Evolutionary conservation across 306 rosid species (phyloP), one percentile per base, ranked within the genome.

Genomic region (Trichosanthes truncata): DNA sequence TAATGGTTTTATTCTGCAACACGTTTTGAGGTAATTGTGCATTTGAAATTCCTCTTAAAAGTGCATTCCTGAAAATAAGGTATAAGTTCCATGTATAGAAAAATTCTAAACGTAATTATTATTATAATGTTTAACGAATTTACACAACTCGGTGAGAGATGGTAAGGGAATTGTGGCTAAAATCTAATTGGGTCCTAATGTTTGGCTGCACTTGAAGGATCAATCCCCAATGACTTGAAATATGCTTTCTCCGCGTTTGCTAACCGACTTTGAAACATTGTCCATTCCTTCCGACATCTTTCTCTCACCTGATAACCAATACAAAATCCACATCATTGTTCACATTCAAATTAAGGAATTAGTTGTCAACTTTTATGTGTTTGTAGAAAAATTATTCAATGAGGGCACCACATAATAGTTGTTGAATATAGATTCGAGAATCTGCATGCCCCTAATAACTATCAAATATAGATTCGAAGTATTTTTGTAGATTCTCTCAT

Each of bases 251-350:
- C 99, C 38, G 99, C 97, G 61, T 74, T 89, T n/a, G 94, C 77
- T 62, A 96, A 38, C 41, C 99, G 90, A 85, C 84, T 85, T 80
- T 86, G 97, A 77, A 95, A 95, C 91, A 95, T 94, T 4, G 98
- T 87, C 98, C 98, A 94, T 85, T 94, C 98, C 87, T 87, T 94
- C 82, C 83, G 87, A 83, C 98, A 94, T 86, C 98, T 87, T 78
- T 94, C 98, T 83, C 97, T 91, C 76, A 94, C 98, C 98, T 94
- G 92, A 36, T 75, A 86, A 41, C 80, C 82, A 43, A 60, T 40
- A 52, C 80, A 67, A 78, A 7, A 49, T 51, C 52, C 78, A 61
- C 84, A 87, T 79, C 46, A 77, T 25, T 57, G 73, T 48, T 74
- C 25, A 5, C 49, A 33, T 48, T 21, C 71, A 38, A 55, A 45